Evolutionary conservation across 441 rosid species (phyloP).

Genomic region (Corymbia citriodora): DNA sequence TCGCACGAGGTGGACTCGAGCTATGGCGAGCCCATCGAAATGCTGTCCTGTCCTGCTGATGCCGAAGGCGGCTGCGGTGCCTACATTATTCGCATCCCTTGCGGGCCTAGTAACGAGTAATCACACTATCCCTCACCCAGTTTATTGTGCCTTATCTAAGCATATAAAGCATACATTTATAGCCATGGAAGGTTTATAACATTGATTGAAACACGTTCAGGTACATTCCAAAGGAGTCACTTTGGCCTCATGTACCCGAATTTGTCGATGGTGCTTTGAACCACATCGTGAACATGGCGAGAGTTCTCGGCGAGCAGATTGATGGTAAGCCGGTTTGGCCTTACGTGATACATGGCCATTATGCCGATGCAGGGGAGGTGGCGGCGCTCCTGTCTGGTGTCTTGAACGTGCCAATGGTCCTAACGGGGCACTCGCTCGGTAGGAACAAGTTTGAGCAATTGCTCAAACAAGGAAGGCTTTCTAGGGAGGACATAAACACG

Average conservation of each 20-base stretch:
- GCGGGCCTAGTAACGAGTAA: constrained; percentile 57
- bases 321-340: constrained; percentile 67
- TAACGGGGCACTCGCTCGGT: constrained; percentile 71
- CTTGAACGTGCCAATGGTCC: constrained; percentile 69
- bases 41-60: constrained; percentile 70
- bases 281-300: constrained; percentile 59
- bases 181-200: neutral
- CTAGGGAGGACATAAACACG: constrained; percentile 52
- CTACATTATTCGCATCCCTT: constrained; percentile 61
- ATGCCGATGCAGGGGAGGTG: constrained; percentile 66
- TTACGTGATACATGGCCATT: constrained; percentile 68
- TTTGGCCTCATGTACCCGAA: constrained; percentile 65
- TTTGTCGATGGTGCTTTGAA: constrained; percentile 59
- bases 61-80: constrained; percentile 61
- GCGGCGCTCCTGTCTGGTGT: constrained; percentile 63
- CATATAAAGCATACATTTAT: neutral
- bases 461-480: constrained; percentile 65
- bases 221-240: constrained; percentile 72
- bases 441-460: constrained; percentile 72
- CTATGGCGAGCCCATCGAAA: constrained; percentile 81
- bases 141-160: neutral
- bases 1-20: constrained; percentile 61
- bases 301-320: constrained; percentile 51
- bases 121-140: neutral
- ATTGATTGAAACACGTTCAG: constrained; percentile 5